Base-by-base conservation (phyloP, 768 basidiomycete genomes). In the Sarcodon aspratus region DNA sequence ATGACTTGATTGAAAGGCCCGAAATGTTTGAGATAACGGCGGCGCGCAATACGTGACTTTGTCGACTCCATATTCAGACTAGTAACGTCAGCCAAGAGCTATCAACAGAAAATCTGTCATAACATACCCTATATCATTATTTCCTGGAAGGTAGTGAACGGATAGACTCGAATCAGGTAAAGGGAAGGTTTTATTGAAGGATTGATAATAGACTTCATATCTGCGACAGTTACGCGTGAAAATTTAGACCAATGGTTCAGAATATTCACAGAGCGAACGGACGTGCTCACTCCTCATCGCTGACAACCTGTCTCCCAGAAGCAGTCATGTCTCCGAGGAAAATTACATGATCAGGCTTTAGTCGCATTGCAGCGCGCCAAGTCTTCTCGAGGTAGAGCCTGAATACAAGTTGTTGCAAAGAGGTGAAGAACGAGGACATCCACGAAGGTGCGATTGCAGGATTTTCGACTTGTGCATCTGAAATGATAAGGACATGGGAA, bases 291-390 rank as follows among this genome's bases (percentile, higher is more conserved):
- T 92, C 82, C 40, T 63, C 63, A 44, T 77, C 72, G 3, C 73
- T 61, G 73, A 85, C 85, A 17, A 68, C 69, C 27, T 74, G 69
- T 47, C 89, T 70, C 1, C 90, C 92, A 47, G 76, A 79, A 56
- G 95, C 91, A 78, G 95, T 79, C 88, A 95, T 86, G 61, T 96
- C 92, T 34, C 94, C 94, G 17, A 93, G 70, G 53, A 95, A 85
- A 1, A 96, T 67, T 4, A 95, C 76, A 11, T 68, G 75, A 60
- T 95, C 78, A 7, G 92, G 85, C 27, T 64, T 67, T 47, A 77
- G 69, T 5, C 69, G 64, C 47, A 77, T 69, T 4, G 80, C 79
- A 7, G 73, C 80, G 48, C 74, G 73, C 93, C 92, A 96, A 57
- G 73, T 84, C 65, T 91, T 94, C 44, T 85, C 76, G 49, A 95